Conservation (phyloP, 305 asterid species). For the Fraxinus velutina region DNA sequence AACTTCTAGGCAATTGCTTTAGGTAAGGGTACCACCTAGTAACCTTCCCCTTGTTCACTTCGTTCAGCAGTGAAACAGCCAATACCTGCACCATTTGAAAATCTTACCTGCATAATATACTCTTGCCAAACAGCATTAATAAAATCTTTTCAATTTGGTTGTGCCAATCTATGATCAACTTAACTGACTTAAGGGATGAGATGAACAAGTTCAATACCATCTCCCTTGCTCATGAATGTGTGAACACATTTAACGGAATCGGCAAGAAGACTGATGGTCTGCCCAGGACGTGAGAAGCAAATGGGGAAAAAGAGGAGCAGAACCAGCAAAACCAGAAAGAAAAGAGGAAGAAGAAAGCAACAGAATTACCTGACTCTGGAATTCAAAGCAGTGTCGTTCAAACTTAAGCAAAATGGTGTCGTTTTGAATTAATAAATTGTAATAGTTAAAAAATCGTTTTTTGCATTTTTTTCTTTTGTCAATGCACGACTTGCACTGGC, state of each 20-base stretch:
- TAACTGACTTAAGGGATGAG: background rate
- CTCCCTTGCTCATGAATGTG: background rate
- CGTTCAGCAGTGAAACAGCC: slow-evolving; percentile 64
- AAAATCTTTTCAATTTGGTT: background rate
- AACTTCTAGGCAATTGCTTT: slow-evolving; percentile 74
- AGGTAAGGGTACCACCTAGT: slow-evolving; percentile 80
- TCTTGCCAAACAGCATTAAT: slow-evolving; percentile 4
- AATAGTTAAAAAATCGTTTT: too few relatives aligned
- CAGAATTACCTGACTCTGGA: too few relatives aligned
- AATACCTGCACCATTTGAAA: slow-evolving; percentile 47
- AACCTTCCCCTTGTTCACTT: slow-evolving; percentile 62
- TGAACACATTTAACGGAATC: background rate
- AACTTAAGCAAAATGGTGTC: too few relatives aligned
- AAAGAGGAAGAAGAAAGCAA: too few relatives aligned
- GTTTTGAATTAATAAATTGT: too few relatives aligned
- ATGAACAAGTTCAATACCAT: background rate
- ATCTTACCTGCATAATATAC: slow-evolving; percentile 7
- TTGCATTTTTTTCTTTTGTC: too few relatives aligned
- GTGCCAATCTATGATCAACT: background rate
- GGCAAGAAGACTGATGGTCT: background rate
- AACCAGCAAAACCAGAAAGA: too few relatives aligned
- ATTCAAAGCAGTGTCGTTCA: too few relatives aligned
- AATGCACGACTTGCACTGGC: too few relatives aligned
- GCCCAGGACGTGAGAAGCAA: background rate
- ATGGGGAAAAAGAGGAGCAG: too few relatives aligned